phyloP scores from a whole-genome alignment of 371 early-diverging fungal species.

The Dentiscutata heterogama region DNA sequence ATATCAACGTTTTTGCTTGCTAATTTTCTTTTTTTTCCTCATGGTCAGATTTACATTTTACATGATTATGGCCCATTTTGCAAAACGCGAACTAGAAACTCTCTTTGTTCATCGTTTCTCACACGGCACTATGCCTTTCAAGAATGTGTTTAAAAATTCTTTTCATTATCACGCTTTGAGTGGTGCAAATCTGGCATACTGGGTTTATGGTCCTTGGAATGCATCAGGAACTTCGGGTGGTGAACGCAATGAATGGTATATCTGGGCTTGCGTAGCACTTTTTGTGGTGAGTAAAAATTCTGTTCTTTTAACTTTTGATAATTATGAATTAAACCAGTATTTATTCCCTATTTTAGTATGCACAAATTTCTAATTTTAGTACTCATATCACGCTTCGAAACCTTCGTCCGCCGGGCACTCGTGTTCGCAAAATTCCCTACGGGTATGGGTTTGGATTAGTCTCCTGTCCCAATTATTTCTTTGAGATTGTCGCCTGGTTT shows the following conservation, averaged over 20 bases:
- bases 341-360: conserved; percentile 57
- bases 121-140: conserved; percentile 95
- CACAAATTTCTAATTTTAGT: conserved; percentile 86
- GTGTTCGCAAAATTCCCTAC: conserved; percentile 88
- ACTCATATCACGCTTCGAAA: conserved; percentile 92
- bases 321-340: too few relatives aligned
- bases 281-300: conserved; percentile 67
- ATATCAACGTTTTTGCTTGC: not conserved
- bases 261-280: conserved; percentile 69
- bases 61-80: conserved; percentile 86
- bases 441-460: conserved; percentile 95
- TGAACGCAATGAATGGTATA: conserved; percentile 64
- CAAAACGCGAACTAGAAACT: conserved; percentile 95
- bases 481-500: conserved; percentile 91
- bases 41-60: conserved; percentile 63
- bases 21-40: not conserved
- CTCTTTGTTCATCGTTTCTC: conserved; percentile 95
- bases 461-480: conserved; percentile 95
- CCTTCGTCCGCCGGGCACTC: conserved; percentile 93
- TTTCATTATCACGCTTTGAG: conserved; percentile 95
- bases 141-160: conserved; percentile 95
- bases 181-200: conserved; percentile 88
- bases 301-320: not conserved
- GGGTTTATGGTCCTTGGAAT: conserved; percentile 82
- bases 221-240: conserved; percentile 63